Conservation (phyloP, 352 stramenopile genomes). For the Elongisporangium senticosum region DNA sequence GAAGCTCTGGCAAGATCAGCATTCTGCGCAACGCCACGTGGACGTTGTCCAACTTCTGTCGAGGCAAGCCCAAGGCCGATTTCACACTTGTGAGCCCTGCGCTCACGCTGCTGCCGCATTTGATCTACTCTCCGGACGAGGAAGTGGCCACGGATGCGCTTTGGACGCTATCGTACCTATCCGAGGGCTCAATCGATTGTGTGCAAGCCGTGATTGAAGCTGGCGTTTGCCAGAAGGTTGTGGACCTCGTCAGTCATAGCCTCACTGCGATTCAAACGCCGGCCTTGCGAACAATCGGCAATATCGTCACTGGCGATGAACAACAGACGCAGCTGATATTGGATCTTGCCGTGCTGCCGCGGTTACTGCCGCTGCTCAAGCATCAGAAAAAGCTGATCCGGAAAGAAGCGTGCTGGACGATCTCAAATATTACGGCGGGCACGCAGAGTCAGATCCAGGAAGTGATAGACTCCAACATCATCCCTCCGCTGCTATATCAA, state of each 20-base stretch:
- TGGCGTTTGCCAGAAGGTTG: conserved; percentile 90
- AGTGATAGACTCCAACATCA: conserved; percentile 71
- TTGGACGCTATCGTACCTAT: conserved; percentile 98
- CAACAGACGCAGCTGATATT: conserved; percentile 68
- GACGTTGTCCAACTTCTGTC: conserved; percentile 99
- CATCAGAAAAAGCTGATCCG: conserved; percentile 77
- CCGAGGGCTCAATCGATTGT: conserved; percentile 96
- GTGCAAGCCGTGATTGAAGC: conserved; percentile 98
- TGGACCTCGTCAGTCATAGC: conserved; percentile 94
- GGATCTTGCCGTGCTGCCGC: conserved; percentile 41
- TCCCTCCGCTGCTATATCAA: conserved; percentile 59
- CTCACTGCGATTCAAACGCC: conserved; percentile 94
- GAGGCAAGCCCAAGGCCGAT: conserved; percentile 89
- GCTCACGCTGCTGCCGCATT: conserved; percentile 91
- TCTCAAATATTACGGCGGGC: conserved; percentile 80
- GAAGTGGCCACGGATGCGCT: conserved; percentile 99
- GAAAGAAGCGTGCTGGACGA: conserved; percentile 81
- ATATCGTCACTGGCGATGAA: conserved; percentile 97
- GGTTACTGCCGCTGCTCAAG: conserved; percentile 61
- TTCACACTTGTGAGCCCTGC: conserved; percentile 94
- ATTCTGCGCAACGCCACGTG: conserved; percentile 99
- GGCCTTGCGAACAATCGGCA: conserved; percentile 93
- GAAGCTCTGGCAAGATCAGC: conserved; percentile 85
- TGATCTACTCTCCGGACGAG: conserved; percentile 96
- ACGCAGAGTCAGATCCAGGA: conserved; percentile 69